A percentile compares a stretch with the other conserved stretches of the same genome.
Evolutionary conservation across 2,329 filamentous ascomycete species (phyloP).

Genomic region (Arthroderma sp.): DNA sequence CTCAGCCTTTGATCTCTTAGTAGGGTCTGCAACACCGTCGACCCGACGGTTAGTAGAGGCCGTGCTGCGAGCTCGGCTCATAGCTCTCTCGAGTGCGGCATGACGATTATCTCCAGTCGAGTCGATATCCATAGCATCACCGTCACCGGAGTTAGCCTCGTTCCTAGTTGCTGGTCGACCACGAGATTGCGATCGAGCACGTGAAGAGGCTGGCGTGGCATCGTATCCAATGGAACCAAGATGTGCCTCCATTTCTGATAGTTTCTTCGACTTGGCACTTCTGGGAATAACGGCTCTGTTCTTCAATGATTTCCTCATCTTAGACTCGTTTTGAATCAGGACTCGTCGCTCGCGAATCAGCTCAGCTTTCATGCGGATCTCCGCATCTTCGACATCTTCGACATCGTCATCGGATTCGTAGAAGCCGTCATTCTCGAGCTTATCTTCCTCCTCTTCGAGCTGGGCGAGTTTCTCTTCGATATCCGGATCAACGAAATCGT

Average conservation of each 20-base stretch:
- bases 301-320: slow-evolving; percentile 93
- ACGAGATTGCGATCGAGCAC: slow-evolving; percentile 49
- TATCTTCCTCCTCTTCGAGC: slow-evolving; percentile 90
- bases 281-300: slow-evolving; percentile 90
- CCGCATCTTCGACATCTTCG: slow-evolving; percentile 78
- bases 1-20: slow-evolving; percentile 63
- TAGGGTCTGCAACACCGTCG: slow-evolving; percentile 50
- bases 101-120: slow-evolving; percentile 23
- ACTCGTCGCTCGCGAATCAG: slow-evolving; percentile 89
- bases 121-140: slow-evolving; percentile 38
- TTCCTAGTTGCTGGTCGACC: slow-evolving; percentile 57
- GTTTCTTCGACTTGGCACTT: slow-evolving; percentile 62
- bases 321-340: slow-evolving; percentile 83
- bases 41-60: slow-evolving; percentile 34
- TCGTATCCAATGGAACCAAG: slow-evolving; percentile 75
- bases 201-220: slow-evolving; percentile 58
- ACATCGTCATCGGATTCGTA: slow-evolving; percentile 77
- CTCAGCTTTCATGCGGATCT: slow-evolving; percentile 81
- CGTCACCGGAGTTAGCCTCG: slow-evolving; percentile 51
- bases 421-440: slow-evolving; percentile 78
- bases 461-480: slow-evolving; percentile 87
- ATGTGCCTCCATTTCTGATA: slow-evolving; percentile 75
- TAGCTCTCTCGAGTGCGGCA: slow-evolving; percentile 48
- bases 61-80: slow-evolving; percentile 53
- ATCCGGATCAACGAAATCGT: slow-evolving; percentile 92